Evolutionary conservation across 208 protist species (phyloP), one percentile per base, ranked within the genome.

Genomic region (Trypanosoma melophagium): DNA sequence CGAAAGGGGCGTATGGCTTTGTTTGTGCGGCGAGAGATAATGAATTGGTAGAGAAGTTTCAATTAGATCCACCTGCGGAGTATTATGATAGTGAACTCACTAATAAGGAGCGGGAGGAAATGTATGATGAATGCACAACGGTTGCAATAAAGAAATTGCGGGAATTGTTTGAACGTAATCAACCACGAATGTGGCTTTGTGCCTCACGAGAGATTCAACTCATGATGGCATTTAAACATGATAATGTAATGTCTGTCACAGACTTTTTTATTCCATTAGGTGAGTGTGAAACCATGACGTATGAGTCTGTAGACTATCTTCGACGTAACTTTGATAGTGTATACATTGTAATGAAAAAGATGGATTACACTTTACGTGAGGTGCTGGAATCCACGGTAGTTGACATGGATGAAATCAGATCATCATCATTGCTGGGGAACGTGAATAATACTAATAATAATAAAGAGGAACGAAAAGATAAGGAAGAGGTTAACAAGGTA

Each of bases 261-360:
- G 89, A 95, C 61, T 89, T 92, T 44, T 95, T 95, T 52, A 95
- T 95, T 58, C 89, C 89, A 7, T 71, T 95, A 31, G 89, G 89
- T 3, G 83, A 78, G 0, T 79, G 81, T 31, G 84, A 92, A 31
- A 75, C 58, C 49, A 85, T 93, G 73, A 91, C 81, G 9, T 89
- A 84, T 44, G 77, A 89, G 13, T 86, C 83, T 13, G 79, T 92
- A n/a, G 52, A 77, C 10, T 53, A 67, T 57, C 65, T 89, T 21
- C 77, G 80, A 42, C 49, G 57, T 17, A 86, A 41, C 59, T 95
- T 95, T 72, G 83, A 95, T 50, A 86, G 84, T 60, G 86, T 95
- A 17, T 95, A 95, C 51, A 68, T 95, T 31, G 86, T 92, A 3
- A 95, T 95, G 89, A 91, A 95, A 49, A 89, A 95, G 56, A 89